These are phyloP conservation scores for Aspergillus eucalypticola DNA, from an alignment of 2,329 filamentous ascomycete species.

Conservation along the genomic window DNA sequence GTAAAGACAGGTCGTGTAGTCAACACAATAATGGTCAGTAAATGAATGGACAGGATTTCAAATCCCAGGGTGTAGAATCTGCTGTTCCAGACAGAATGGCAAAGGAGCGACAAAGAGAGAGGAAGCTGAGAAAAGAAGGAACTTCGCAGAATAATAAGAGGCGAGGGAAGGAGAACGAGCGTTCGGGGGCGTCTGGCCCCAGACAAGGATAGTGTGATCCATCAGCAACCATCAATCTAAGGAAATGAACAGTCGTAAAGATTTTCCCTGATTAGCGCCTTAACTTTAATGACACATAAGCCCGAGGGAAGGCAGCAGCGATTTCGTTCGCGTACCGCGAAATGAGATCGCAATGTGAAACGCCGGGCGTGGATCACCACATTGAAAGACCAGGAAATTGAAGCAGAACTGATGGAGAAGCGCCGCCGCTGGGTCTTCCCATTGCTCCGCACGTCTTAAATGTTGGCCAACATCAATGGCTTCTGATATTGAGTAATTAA, in stretches of 20 bases:
- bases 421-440: neutral
- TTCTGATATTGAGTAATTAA: conserved; percentile 8
- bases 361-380: conserved; percentile 19
- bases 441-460: neutral
- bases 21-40: conserved; percentile 14
- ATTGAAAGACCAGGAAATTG: neutral
- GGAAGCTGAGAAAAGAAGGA: conserved; percentile 2
- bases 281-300: conserved; percentile 12
- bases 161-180: neutral
- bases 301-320: neutral
- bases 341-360: conserved; percentile 32
- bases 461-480: neutral
- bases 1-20: conserved; percentile 24
- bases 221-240: conserved; percentile 16
- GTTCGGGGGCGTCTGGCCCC: neutral
- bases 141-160: neutral
- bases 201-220: neutral
- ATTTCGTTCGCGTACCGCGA: conserved; percentile 14
- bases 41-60: conserved; percentile 34
- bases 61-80: conserved; percentile 24
- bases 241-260: conserved; percentile 17
- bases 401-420: neutral
- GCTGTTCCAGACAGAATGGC: conserved; percentile 27
- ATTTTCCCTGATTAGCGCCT: conserved; percentile 5
- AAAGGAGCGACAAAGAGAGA: conserved; percentile 7